These are phyloP conservation scores for Toxoplasma gondii DNA, from an alignment of 169 alveolate species.

Conservation along the genomic window DNA sequence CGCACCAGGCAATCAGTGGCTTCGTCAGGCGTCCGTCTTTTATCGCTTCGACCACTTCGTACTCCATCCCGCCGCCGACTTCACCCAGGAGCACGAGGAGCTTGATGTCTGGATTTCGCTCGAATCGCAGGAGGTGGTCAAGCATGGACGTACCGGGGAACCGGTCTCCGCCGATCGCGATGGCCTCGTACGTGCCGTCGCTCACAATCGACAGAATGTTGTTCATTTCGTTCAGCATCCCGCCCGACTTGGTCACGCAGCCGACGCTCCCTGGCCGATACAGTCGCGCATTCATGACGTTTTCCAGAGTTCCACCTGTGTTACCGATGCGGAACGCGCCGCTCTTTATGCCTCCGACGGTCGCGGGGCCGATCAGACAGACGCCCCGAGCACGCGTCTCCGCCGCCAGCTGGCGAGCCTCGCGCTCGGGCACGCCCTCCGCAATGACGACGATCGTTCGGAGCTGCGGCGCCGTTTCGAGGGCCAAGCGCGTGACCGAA, in stretches of 20 bases:
- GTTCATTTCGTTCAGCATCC: conserved; percentile 76
- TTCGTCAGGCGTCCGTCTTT: conserved; percentile 71
- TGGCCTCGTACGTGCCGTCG: conserved; percentile 51
- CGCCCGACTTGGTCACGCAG: conserved; percentile 76
- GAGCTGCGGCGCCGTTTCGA: conserved; percentile 33
- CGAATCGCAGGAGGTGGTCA: conserved; percentile 73
- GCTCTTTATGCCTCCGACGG: conserved; percentile 77
- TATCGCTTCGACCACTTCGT: conserved; percentile 68
- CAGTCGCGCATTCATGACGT: conserved; percentile 75
- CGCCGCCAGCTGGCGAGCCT: conserved; percentile 64
- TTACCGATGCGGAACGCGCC: conserved; percentile 75
- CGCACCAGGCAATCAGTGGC: conserved; percentile 77
- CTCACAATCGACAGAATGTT: conserved; percentile 65
- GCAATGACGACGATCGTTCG: conserved; percentile 49
- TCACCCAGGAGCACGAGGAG: conserved; percentile 69
- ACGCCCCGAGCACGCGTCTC: conserved; percentile 68
- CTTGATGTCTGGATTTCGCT: conserved; percentile 71
- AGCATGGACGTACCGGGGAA: conserved; percentile 64
- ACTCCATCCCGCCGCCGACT: conserved; percentile 73
- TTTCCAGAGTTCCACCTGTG: conserved; percentile 75
- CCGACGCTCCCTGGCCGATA: conserved; percentile 75
- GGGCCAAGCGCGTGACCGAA: conserved; percentile 67
- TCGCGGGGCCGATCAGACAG: conserved; percentile 76
- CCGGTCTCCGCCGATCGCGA: conserved; percentile 62
- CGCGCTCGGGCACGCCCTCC: conserved; percentile 73